These are phyloP conservation scores for Dacryopinax primogenitus DNA, from an alignment of 768 basidiomycete species.

Conservation along the genomic window DNA sequence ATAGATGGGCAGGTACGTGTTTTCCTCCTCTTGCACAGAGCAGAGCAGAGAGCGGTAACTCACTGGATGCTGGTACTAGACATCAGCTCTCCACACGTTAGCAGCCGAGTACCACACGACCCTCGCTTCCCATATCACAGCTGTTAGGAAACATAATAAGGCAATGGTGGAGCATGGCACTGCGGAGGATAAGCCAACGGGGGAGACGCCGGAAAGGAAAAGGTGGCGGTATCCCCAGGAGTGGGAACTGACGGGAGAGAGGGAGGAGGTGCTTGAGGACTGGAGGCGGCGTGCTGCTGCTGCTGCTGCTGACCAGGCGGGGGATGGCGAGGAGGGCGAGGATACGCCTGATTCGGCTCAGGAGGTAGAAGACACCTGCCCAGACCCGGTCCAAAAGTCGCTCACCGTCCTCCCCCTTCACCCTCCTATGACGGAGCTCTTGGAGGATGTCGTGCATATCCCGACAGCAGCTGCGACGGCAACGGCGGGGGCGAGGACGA, in stretches of 20 bases:
- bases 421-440: background rate
- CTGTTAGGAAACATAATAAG: slow-evolving; percentile 37
- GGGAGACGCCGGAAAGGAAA: slow-evolving; percentile 65
- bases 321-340: background rate
- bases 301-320: background rate
- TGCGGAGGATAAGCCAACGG: slow-evolving; percentile 45
- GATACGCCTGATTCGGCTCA: background rate
- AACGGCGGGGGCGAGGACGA: background rate
- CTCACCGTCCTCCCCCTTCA: background rate
- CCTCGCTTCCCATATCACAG: slow-evolving; percentile 34
- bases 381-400: no score
- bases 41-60: no score
- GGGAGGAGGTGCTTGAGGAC: slow-evolving; percentile 41
- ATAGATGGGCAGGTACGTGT: slow-evolving; percentile 10
- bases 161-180: slow-evolving; percentile 27
- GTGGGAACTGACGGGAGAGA: slow-evolving; percentile 56
- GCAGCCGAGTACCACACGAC: slow-evolving; percentile 36
- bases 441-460: background rate
- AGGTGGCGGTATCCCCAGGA: slow-evolving; percentile 53
- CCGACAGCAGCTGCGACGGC: no score
- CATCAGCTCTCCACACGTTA: slow-evolving; percentile 31
- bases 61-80: slow-evolving; percentile 26
- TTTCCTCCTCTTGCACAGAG: background rate
- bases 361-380: background rate
- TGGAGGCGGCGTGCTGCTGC: slow-evolving; percentile 13